A percentile compares a stretch with the other conserved stretches of the same genome.
Evolutionary conservation across 371 early-diverging fungal species (phyloP).

Genomic region (Apophysomyces ossiformis): DNA sequence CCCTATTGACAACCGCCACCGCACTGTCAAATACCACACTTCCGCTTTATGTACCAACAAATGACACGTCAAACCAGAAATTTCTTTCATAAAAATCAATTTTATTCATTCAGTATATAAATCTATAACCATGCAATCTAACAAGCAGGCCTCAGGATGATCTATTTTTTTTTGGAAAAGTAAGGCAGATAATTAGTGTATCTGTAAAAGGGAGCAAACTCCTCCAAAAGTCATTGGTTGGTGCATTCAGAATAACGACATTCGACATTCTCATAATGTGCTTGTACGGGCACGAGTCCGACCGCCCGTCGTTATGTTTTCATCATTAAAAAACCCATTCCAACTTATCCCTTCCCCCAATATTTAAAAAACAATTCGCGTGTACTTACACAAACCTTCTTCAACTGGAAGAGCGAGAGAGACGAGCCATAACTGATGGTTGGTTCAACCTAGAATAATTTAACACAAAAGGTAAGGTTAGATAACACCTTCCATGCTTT

Average conservation of each 20-base stretch:
- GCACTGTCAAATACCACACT: too few relatives aligned
- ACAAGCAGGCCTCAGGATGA: not conserved
- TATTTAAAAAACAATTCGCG: not conserved
- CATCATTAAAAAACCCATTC: constrained; percentile 20
- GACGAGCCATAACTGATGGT: not conserved
- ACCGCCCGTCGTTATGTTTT: constrained; percentile 39
- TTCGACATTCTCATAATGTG: constrained; percentile 40
- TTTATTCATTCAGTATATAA: too few relatives aligned
- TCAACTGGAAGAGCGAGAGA: too few relatives aligned
- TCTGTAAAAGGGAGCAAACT: not conserved
- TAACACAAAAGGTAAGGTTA: constrained; percentile 1
- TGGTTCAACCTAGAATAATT: not conserved
- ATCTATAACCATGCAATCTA: too few relatives aligned
- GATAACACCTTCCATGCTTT: constrained; percentile 6
- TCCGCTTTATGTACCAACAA: too few relatives aligned
- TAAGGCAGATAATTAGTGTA: not conserved
- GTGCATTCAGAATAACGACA: constrained; percentile 25
- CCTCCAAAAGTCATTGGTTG: not conserved
- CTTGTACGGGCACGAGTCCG: constrained; percentile 47
- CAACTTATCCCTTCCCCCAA: not conserved
- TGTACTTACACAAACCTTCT: constrained; percentile 7
- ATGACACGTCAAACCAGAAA: too few relatives aligned
- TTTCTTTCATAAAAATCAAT: too few relatives aligned
- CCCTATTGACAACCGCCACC: too few relatives aligned
- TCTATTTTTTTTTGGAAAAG: not conserved